phyloP scores from a whole-genome alignment of 768 basidiomycete genomes.

The Mrakia hoshinonis region DNA sequence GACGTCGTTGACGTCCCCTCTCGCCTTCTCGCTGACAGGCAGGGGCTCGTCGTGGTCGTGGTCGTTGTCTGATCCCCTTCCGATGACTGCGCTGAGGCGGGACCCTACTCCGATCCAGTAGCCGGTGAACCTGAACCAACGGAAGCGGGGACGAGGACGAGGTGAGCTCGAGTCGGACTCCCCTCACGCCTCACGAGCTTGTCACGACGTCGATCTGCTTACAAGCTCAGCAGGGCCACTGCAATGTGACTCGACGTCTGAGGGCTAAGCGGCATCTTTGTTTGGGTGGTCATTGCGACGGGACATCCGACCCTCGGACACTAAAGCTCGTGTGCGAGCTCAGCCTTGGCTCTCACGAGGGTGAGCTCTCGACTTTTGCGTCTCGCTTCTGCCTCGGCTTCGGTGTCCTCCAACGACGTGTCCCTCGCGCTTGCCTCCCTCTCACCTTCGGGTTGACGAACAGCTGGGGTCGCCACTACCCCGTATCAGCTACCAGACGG shows the following conservation, averaged over 20 bases:
- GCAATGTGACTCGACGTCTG: background rate
- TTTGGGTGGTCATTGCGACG: background rate
- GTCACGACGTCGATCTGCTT: background rate
- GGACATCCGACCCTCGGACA: background rate
- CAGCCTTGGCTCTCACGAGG: background rate
- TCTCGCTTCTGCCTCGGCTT: too few species aligned
- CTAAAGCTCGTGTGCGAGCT: background rate
- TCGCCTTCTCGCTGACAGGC: background rate
- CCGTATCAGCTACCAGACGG: background rate
- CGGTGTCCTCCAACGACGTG: background rate
- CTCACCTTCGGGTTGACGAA: conserved; percentile 17
- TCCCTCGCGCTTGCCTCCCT: conserved; percentile 13
- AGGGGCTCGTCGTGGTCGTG: background rate
- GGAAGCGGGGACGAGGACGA: background rate
- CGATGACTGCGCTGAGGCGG: background rate
- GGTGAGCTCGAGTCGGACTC: background rate
- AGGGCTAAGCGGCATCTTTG: background rate
- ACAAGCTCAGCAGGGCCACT: background rate
- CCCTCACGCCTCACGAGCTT: background rate
- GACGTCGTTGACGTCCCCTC: background rate
- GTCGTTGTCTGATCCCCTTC: background rate
- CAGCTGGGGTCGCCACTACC: conserved; percentile 8
- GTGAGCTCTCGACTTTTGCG: background rate
- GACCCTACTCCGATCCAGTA: conserved; percentile 23
- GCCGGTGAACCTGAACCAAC: conserved; percentile 13